Base-by-base conservation (phyloP, 2,329 filamentous ascomycete species). In the Pleurostoma richardsiae region DNA sequence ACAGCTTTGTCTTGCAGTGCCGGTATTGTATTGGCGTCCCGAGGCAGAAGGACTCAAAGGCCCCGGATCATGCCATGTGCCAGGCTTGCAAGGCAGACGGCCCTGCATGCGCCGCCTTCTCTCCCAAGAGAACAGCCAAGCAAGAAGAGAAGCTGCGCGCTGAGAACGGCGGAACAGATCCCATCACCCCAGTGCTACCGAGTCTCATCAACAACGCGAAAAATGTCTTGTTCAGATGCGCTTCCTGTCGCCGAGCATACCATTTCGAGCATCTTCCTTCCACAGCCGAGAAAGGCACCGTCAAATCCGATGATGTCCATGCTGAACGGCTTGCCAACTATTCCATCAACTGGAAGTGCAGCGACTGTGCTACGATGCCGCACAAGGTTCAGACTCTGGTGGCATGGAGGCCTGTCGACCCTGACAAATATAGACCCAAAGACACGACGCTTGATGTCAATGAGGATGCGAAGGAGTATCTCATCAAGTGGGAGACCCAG, bases 1-100 rank as follows among this genome's bases (percentile, higher is more conserved):
- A 85, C 3, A 68, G 85, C 36, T 97, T 95, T 56, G 84, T 99
- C 11, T 70, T 99, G 38, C 94, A 99, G 62, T 99, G 94, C 68
- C 85, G 83, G 54, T 86, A 84, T 47, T 99, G 94, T 62, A 77
- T 97, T 51, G 85, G 85, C 4, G 60, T 77, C 26, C 76, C 83
- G 41, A 71, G 73, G 50, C 83, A 82, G 59, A 91, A 87, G 57
- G 89, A 96, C 53, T 52, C 58, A 0, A 75, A 72, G 19, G 83
- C 85, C 1, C 91, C 94, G 0, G 76, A 83, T 50, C 77, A 90
- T 41, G 82, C 84, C 48, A 71, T 71, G 41, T 99, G 95, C 58
- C 80, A 86, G 50, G 70, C 68, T 5, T 99, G 94, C 60, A 77
- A 75, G 45, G 60, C 73, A 30, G 59, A 70, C n/a, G 89, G 89